Percentiles rank a stretch among this genome's conserved stretches.
Evolutionary conservation across 257 asterid genomes (phyloP).

Genomic region (Voacanga thouarsii): DNA sequence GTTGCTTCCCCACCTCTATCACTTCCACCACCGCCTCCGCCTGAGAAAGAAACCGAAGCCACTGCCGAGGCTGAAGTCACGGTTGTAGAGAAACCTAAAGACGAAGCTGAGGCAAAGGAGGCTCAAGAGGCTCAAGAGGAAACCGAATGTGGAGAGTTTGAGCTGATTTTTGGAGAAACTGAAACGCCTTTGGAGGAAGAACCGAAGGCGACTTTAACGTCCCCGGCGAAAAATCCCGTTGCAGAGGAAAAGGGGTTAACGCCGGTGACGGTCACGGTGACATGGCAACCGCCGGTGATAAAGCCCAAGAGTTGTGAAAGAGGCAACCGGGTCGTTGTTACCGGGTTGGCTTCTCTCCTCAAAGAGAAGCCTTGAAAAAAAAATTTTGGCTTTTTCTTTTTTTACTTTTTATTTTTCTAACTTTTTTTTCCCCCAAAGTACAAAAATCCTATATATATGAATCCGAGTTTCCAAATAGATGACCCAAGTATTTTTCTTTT

Average conservation of each 20-base stretch:
- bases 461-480: conserved; percentile 25
- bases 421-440: conserved; percentile 16
- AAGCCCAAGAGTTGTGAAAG: conserved; percentile 59
- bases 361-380: conserved; percentile 55
- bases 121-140: conserved; percentile 21
- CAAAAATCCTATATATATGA: conserved; percentile 22
- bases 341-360: conserved; percentile 91
- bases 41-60: conserved; percentile 11
- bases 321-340: conserved; percentile 56
- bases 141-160: conserved; percentile 53
- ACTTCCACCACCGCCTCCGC: conserved; percentile 2
- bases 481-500: conserved; percentile 15
- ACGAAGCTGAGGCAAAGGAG: conserved; percentile 16
- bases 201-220: conserved; percentile 18
- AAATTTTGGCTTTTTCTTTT: conserved; percentile 30
- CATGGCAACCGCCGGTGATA: conserved; percentile 84
- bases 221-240: conserved; percentile 29
- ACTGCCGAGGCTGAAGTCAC: conserved; percentile 10
- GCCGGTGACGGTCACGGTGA: conserved; percentile 27
- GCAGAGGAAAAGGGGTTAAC: conserved; percentile 27
- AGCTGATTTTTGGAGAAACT: conserved; percentile 63
- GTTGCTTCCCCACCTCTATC: neutral
- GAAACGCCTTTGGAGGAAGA: conserved; percentile 16
- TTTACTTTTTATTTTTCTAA: conserved; percentile 27
- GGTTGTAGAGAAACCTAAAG: conserved; percentile 13